A percentile compares a stretch with the other conserved stretches of the same genome.
phyloP scores from a whole-genome alignment of 345 rosid species.

The Chamaenerion angustifolium region DNA sequence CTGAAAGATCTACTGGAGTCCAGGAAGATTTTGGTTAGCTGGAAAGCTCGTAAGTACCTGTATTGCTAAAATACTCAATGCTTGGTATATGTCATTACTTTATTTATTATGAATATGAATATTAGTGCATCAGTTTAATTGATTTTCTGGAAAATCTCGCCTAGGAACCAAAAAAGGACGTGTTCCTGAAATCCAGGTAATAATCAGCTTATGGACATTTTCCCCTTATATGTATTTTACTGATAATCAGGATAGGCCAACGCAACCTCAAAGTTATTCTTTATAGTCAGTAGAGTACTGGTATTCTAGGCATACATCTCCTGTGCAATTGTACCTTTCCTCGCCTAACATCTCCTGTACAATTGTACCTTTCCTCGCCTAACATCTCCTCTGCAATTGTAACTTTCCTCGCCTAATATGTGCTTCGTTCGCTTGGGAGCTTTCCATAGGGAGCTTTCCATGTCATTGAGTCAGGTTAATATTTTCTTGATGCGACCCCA shows the following conservation, averaged over 20 bases:
- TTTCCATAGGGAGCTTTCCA: too few relatives aligned
- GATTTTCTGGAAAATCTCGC: slow-evolving; percentile 12
- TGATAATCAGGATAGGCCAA: not conserved
- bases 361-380: too few relatives aligned
- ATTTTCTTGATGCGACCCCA: too few relatives aligned
- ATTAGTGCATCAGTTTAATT: not conserved
- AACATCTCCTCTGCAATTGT: too few relatives aligned
- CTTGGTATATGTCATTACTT: slow-evolving; percentile 1
- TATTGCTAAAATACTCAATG: not conserved
- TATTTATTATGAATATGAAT: slow-evolving; percentile 4
- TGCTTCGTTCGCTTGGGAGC: too few relatives aligned
- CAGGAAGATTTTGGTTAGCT: slow-evolving; percentile 25
- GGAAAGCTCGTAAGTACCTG: slow-evolving; percentile 22
- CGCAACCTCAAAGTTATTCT: too few relatives aligned
- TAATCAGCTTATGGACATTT: not conserved
- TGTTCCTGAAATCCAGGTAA: slow-evolving; percentile 37
- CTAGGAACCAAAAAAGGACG: slow-evolving; percentile 34
- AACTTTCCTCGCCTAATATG: too few relatives aligned
- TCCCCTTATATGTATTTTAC: not conserved
- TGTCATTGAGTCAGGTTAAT: too few relatives aligned
- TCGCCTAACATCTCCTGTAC: too few relatives aligned
- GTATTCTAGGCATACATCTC: not conserved
- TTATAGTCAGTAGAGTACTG: too few relatives aligned
- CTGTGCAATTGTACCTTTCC: too few relatives aligned
- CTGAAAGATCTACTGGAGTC: slow-evolving; percentile 37